Evolutionary conservation across 306 rosid species (phyloP), one percentile per base, ranked within the genome.

Genomic region (Rosa lucieae): DNA sequence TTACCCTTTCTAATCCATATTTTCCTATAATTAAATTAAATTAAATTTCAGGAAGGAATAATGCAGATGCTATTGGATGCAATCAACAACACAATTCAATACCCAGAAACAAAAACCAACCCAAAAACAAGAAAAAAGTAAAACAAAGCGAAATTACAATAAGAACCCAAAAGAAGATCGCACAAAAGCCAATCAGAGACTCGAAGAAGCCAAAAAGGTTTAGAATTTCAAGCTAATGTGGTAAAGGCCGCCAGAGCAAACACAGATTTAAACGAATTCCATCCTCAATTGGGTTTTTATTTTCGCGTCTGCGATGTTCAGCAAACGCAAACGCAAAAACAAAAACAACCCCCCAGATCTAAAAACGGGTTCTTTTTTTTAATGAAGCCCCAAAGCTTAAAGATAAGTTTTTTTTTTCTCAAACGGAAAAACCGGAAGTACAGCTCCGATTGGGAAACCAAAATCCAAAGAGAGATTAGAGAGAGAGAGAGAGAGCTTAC

Each of bases 401-500:
- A 29, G 32, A 29, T 29, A 29, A 1, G 32, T 29, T 29, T 29
- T 29, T 29, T 29, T 29, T 29, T 32, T 32, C 37, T 32, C 58
- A 71, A 77, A 66, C 70, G 39, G 14, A 4, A 66, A 59, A 59
- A 23, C 12, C 20, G 10, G 18, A 3, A 5, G 3, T 4, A 26
- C 40, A 62, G 67, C 2, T 14, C 52, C 26, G 67, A 49, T 5
- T 8, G 1, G 15, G 26, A 46, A 42, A 6, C 14, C 2, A 6
- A 53, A 68, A 49, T 1, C 3, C 7, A 13, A 10, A 8, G 48
- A 81, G 6, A 67, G 35, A 58, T 43, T 40, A 61, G 10, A 1
- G 47, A 59, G 42, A 15, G 15, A 7, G 10, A 1, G 47, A 59
- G 42, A 15, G 15, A 7, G 46, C 46, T 67, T 79, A 79, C 90